These are phyloP conservation scores for Haplosporangium gracile DNA, from an alignment of 192 early-diverging fungal genomes.

Conservation along the genomic window DNA sequence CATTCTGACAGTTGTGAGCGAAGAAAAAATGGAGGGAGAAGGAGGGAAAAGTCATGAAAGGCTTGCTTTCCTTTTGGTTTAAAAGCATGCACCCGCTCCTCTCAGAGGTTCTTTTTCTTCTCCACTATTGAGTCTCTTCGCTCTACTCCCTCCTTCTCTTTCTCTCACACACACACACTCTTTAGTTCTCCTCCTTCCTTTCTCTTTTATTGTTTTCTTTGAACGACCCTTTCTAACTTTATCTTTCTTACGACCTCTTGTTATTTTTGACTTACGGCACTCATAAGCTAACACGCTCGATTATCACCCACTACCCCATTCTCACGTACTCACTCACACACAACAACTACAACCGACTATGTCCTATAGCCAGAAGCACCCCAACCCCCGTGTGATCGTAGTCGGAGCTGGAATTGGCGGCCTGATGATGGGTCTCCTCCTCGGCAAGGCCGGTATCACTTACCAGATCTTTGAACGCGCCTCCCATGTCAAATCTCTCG, in stretches of 20 bases:
- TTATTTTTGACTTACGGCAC: too few species aligned
- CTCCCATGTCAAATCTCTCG: not conserved
- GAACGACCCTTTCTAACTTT: not conserved
- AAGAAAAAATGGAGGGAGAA: not conserved
- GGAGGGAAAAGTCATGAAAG: not conserved
- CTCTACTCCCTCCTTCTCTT: not conserved
- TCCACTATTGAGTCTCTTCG: not conserved
- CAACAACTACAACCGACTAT: not conserved
- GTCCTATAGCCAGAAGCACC: not conserved
- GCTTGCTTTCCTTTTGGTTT: not conserved
- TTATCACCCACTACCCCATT: not conserved
- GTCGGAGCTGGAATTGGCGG: slow-evolving; percentile 23
- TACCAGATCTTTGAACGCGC: slow-evolving; percentile 28
- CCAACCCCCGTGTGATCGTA: slow-evolving; percentile 13
- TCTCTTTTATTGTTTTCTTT: not conserved
- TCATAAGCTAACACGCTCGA: too few species aligned
- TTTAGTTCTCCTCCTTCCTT: too few species aligned
- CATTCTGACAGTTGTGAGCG: not conserved
- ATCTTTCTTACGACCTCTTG: not conserved
- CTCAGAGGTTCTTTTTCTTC: not conserved
- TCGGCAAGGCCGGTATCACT: slow-evolving; percentile 22
- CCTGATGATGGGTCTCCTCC: slow-evolving; percentile 17
- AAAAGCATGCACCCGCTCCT: too few species aligned
- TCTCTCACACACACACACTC: not conserved
- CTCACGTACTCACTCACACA: not conserved